Evolutionary conservation across 495 filamentous ascomycete species (phyloP), one percentile per base, ranked within the genome.

Genomic region (Talaromyces liani): DNA sequence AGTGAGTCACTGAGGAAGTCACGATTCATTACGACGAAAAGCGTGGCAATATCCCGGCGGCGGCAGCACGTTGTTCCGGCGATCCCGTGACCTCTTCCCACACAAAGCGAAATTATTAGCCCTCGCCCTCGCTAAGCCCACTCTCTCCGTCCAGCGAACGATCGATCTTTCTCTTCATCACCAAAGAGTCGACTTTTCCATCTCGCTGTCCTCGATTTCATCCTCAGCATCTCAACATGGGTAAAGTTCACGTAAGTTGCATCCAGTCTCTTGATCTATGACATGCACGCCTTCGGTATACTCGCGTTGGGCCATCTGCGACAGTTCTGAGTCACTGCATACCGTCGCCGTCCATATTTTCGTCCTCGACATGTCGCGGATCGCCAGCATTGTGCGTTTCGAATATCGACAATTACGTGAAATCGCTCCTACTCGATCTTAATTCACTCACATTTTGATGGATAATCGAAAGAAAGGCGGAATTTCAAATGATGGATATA

Each of bases 231-330:
- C 61, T 67, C 67, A 64, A 61, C 69, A 71, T 71, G 69, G 69
- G 69, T 71, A 71, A 72, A 69, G 70, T 72, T 72, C 70, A 72
- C 60, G 60, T 62, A 62, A 62, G 60, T 61, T 45, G 20, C 41
- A 7, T 3, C 58, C 10, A 20, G 22, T 18, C 58, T 45, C 5
- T 29, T 45, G 53, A 16, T 56, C 20, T 14, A 14, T 56, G 53
- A 6, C 22, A n/a, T 29, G 27, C 16, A 9, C 53, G 24, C 53
- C 20, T 22, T 6, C 27, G 53, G 24, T 56, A 56, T 56, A 5
- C 27, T 56, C 53, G 53, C 22, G 27, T 12, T n/a, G 53, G 53
- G 14, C 27, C 16, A 22, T 56, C 53, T 56, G 53, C 53, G 24
- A 56, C 22, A 27, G 5, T 10, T 29, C n/a, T n/a, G 53, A 56